Percentiles rank a stretch among this genome's conserved stretches.
phyloP scores from a whole-genome alignment of 2,329 filamentous ascomycete species.

The Immersiporthe knoxdaviesiana region DNA sequence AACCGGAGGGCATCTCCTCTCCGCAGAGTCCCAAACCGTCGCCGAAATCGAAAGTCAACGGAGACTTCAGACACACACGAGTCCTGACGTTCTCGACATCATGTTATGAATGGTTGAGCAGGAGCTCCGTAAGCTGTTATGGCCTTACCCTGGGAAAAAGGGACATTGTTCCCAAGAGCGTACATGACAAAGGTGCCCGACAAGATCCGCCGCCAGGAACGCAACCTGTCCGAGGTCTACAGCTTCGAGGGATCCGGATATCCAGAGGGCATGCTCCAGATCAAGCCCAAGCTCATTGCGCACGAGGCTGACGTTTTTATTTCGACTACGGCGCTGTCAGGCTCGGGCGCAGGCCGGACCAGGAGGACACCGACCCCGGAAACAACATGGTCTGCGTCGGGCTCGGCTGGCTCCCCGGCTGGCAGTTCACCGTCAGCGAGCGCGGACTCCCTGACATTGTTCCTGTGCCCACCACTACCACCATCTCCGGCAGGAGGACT shows the following conservation, averaged over 20 bases:
- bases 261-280: background rate
- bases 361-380: background rate
- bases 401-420: constrained; percentile 6
- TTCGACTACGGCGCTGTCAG: constrained; percentile 12
- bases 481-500: no score
- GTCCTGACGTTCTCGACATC: background rate
- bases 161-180: background rate
- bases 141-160: background rate
- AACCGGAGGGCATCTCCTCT: background rate
- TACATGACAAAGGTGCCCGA: constrained; percentile 3
- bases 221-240: background rate
- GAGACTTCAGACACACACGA: background rate
- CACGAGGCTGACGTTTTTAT: constrained; percentile 5
- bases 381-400: background rate
- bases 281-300: constrained; percentile 1
- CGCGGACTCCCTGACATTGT: constrained; percentile 5
- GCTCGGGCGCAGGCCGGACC: constrained; percentile 3
- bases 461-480: background rate
- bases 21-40: background rate
- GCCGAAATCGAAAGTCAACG: background rate
- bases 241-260: background rate
- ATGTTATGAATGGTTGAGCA: background rate
- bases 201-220: background rate
- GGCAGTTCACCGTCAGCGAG: constrained; percentile 2
- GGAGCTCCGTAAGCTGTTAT: background rate